A percentile compares a stretch with the other conserved stretches of the same genome.
These are phyloP conservation scores for Microsporum canis DNA, from an alignment of 2,329 filamentous ascomycete genomes.

Conservation along the genomic window DNA sequence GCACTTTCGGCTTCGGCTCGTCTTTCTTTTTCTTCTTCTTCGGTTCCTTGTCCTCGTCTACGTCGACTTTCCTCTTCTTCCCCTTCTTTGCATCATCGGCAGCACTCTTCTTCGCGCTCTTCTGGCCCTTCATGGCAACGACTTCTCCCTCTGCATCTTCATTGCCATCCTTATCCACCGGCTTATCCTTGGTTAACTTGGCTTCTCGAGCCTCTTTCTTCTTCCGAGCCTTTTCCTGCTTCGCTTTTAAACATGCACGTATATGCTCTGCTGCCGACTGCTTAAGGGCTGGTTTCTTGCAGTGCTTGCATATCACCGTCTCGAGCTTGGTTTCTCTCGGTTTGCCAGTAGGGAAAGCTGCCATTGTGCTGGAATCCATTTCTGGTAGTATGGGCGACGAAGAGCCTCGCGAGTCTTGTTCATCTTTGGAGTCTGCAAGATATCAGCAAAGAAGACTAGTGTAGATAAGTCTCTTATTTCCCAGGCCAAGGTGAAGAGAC, in stretches of 20 bases:
- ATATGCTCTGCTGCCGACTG: slow-evolving; percentile 68
- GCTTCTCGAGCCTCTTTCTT: slow-evolving; percentile 67
- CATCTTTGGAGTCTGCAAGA: slow-evolving; percentile 14
- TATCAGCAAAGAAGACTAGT: background rate
- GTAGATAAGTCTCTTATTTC: background rate
- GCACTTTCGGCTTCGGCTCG: slow-evolving; percentile 68
- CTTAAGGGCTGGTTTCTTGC: slow-evolving; percentile 75
- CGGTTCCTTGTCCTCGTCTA: slow-evolving; percentile 61
- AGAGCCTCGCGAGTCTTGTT: slow-evolving; percentile 23
- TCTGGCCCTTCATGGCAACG: slow-evolving; percentile 45
- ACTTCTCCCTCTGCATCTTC: slow-evolving; percentile 31
- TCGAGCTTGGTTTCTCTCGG: slow-evolving; percentile 72
- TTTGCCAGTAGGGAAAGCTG: slow-evolving; percentile 69
- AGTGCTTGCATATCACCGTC: slow-evolving; percentile 80
- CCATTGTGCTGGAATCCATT: slow-evolving; percentile 63
- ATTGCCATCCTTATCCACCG: slow-evolving; percentile 36
- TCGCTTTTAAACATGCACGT: slow-evolving; percentile 68
- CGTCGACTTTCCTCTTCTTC: slow-evolving; percentile 69
- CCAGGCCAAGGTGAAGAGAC: background rate
- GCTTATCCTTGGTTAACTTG: slow-evolving; percentile 47
- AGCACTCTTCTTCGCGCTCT: slow-evolving; percentile 53
- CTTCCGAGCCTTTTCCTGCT: slow-evolving; percentile 67
- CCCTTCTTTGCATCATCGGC: slow-evolving; percentile 52
- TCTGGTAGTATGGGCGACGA: slow-evolving; percentile 38
- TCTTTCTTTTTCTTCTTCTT: slow-evolving; percentile 95